Base-by-base conservation (phyloP, 345 rosid genomes). In the Linum usitatissimum region DNA sequence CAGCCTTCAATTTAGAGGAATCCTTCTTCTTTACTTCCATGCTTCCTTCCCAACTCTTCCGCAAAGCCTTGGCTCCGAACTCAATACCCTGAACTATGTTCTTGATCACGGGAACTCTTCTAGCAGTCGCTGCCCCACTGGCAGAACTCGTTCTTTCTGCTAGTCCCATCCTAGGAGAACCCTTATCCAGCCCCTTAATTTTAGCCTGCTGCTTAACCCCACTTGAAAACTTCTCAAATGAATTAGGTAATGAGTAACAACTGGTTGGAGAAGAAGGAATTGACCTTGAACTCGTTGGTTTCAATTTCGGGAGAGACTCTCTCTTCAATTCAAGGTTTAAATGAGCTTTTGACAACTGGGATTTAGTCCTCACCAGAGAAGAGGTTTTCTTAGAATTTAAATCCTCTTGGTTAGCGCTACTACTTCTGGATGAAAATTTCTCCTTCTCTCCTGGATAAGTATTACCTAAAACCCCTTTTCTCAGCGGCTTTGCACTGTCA, bases 21-120 rank as follows among this genome's bases (percentile, higher is more conserved):
- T 80, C 90, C 53, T 77, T 70, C 38, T 64, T 78, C 75, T 86
- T 87, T 61, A 81, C 74, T 45, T 93, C 99, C 53, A 77, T 48
- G 72, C 75, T 93, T 67, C 97, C 97, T 81, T 87, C 97, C 99
- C 97, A 93, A 77, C 96, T 93, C 86, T 90, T 93, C 78, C 99
- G 81, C 73, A 90, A 78, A 23, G 92, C 96, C 77, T 84, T 93
- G n/a, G 92, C 87, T 64, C 97, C 97, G 13, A 79, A 67, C 72
- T 84, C 99, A 70, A 87, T 61, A 69, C 94, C 96, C 39, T 84
- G 87, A 42, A 81, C 86, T 57, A 87, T 72, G 61, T 73, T 82
- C 79, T 76, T 83, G 60, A 86, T 76, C 64, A 79, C 80, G 0
- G 88, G 86, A 59, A 75, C 75, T 74, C 78, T 86, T 76, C 74